Evolutionary conservation across 495 filamentous ascomycete species (phyloP), one percentile per base, ranked within the genome.

Genomic region (Penicilliopsis zonata): DNA sequence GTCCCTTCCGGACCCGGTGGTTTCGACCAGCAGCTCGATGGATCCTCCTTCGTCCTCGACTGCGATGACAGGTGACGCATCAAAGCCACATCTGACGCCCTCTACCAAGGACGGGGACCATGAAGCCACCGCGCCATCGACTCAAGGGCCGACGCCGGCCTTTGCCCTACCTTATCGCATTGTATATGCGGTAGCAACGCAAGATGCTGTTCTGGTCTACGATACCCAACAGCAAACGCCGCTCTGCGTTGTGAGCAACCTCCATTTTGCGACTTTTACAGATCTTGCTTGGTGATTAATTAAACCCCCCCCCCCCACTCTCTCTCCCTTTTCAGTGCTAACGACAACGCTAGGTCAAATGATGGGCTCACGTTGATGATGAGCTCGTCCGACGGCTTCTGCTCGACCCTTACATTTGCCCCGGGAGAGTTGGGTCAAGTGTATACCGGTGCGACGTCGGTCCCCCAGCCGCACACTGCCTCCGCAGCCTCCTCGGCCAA

Each of bases 321-420:
- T 59, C 45, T 59, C 52, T 38, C 39, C 46, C 16, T 12, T n/a
- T 18, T 25, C 8, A 14, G 31, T 30, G 10, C 38, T 42, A 47
- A 52, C 35, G 7, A n/a, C 16, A 6, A 13, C 4, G 17, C n/a
- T 40, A 95, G 87, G 87, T 92, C 92, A 1, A 80, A 68, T 41
- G 92, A 99, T 53, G 92, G 92, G 2, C 65, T 80, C 28, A 96
- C 87, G 1, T 60, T 99, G 15, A 66, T 96, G 21, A 95, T 99
- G 70, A 87, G 83, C 33, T 96, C 92, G 1, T 94, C 92, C 0
- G 92, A 99, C 49, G 92, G 92, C 1, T 99, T 95, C 58, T 96
- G 92, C 48, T 99, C 92, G 0, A 77, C 82, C 0, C 64, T 99
- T 14, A 74, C 85, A 0, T 99, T 99, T 50, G 52, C 70, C 5